Percentiles rank a stretch among this genome's conserved stretches.
These are phyloP conservation scores for Dicorynia guianensis DNA, from an alignment of 306 rosid genomes.

Conservation along the genomic window DNA sequence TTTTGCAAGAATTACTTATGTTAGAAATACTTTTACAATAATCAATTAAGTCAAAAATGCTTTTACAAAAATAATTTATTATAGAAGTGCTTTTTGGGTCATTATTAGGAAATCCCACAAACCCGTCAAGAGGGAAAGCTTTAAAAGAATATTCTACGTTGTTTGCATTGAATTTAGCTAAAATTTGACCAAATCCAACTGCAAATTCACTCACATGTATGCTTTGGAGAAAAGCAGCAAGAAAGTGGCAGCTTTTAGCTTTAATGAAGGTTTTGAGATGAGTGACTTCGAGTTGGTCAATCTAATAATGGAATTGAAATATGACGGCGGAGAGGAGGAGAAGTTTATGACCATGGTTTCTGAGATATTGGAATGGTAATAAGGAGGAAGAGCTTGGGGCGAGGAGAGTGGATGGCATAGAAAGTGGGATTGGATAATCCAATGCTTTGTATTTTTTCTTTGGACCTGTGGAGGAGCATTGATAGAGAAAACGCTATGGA, in stretches of 20 bases:
- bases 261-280: constrained; percentile 51
- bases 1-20: too few species aligned
- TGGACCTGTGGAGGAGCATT: constrained; percentile 80
- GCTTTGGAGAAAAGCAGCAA: constrained; percentile 94
- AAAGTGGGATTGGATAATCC: constrained; percentile 68
- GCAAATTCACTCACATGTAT: constrained; percentile 98
- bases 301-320: constrained; percentile 59
- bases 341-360: constrained; percentile 76
- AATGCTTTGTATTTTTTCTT: constrained; percentile 4
- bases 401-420: constrained; percentile 44
- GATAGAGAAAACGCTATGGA: too few species aligned
- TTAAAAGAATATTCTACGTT: constrained; percentile 92
- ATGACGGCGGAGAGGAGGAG: constrained; percentile 63
- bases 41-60: too few species aligned
- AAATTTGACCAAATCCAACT: constrained; percentile 96
- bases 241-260: constrained; percentile 87
- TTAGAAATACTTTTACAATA: too few species aligned
- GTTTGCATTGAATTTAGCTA: constrained; percentile 86
- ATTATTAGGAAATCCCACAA: constrained; percentile 98
- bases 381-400: constrained; percentile 40
- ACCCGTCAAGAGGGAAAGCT: constrained; percentile 97
- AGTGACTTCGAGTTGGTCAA: constrained; percentile 58
- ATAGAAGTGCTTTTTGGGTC: constrained; percentile 95
- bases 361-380: constrained; percentile 27
- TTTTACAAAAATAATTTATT: too few species aligned